A percentile compares a stretch with the other conserved stretches of the same genome.
These are phyloP conservation scores for Umbelopsis sp. DNA, from an alignment of 192 early-diverging fungal species.

Conservation along the genomic window DNA sequence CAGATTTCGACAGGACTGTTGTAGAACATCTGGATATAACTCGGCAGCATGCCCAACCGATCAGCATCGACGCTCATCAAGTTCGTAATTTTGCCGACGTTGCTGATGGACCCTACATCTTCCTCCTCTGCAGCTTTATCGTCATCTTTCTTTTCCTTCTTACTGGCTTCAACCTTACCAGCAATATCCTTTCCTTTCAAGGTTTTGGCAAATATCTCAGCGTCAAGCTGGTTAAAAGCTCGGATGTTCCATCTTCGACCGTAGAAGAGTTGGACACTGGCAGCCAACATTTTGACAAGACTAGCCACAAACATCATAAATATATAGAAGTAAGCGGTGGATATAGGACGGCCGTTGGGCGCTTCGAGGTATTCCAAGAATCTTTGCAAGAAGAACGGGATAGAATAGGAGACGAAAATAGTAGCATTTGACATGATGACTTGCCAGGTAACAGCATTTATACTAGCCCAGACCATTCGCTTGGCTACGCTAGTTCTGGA, in stretches of 20 bases:
- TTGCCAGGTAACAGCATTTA: constrained; percentile 11
- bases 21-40: constrained; percentile 56
- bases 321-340: constrained; percentile 59
- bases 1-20: constrained; percentile 52
- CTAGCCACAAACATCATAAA: constrained; percentile 50
- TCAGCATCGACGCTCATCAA: constrained; percentile 62
- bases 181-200: constrained; percentile 63
- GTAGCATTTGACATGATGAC: constrained; percentile 19
- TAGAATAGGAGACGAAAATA: constrained; percentile 37
- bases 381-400: constrained; percentile 48
- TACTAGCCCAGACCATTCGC: constrained; percentile 25
- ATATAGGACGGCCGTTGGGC: constrained; percentile 29
- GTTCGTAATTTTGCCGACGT: constrained; percentile 59
- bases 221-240: constrained; percentile 56
- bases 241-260: constrained; percentile 51
- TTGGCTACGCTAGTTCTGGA: background rate
- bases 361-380: constrained; percentile 48
- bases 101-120: constrained; percentile 34
- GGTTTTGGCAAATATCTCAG: constrained; percentile 64
- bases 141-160: constrained; percentile 38
- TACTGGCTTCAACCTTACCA: constrained; percentile 44
- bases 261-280: constrained; percentile 41
- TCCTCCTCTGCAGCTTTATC: constrained; percentile 34
- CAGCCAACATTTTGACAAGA: constrained; percentile 22
- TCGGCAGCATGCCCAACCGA: constrained; percentile 46